Evolutionary conservation across 208 protist genomes (phyloP).

Genomic region (Vickermania spadyakhi): DNA sequence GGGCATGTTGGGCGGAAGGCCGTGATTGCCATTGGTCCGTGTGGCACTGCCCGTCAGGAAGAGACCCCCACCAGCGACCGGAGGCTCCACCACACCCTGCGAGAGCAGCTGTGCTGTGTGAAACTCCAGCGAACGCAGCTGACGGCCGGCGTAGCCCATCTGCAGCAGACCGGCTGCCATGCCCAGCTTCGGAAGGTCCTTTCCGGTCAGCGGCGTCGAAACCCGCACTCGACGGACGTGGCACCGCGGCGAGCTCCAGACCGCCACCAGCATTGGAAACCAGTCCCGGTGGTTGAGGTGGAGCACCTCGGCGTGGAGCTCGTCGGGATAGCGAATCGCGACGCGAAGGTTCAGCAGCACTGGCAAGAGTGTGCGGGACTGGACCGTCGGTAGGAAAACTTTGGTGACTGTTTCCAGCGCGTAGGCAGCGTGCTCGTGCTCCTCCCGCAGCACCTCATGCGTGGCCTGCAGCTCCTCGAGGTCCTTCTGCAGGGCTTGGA

Average conservation of each 20-base stretch:
- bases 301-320: constrained; percentile 33
- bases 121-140: constrained; percentile 23
- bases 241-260: constrained; percentile 40
- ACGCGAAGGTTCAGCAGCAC: constrained; percentile 51
- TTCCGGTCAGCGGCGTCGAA: constrained; percentile 19
- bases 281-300: constrained; percentile 47
- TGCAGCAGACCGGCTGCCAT: constrained; percentile 49
- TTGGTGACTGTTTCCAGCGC: constrained; percentile 26
- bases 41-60: neutral
- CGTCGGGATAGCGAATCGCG: constrained; percentile 31
- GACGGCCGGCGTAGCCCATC: constrained; percentile 19
- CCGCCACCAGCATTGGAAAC: constrained; percentile 42
- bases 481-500: constrained; percentile 47
- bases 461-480: constrained; percentile 25
- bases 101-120: constrained; percentile 25
- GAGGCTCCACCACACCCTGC: neutral
- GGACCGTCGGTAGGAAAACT: constrained; percentile 43
- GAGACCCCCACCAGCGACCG: neutral
- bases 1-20: constrained; percentile 11
- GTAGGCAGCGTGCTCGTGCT: constrained; percentile 8
- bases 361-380: constrained; percentile 21
- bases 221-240: constrained; percentile 32
- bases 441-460: constrained; percentile 10
- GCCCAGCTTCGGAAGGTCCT: constrained; percentile 54
- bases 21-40: neutral